Percentiles rank a stretch among this genome's conserved stretches.
These are phyloP conservation scores for Tuber melanosporum DNA, from an alignment of 495 filamentous ascomycete species.

Conservation along the genomic window DNA sequence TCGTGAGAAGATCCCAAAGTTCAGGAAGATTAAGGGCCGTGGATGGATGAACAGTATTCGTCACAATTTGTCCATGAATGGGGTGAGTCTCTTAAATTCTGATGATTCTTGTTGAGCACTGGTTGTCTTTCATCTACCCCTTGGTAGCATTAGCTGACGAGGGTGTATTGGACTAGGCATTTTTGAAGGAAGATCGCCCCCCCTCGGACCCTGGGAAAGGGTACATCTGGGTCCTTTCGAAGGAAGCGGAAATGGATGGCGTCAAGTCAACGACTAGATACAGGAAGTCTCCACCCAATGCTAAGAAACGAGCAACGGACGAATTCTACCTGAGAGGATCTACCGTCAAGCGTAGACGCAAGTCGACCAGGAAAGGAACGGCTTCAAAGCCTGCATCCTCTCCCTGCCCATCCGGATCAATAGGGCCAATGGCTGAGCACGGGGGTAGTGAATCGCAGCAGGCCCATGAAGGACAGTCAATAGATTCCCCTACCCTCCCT, in stretches of 20 bases:
- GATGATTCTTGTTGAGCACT: not conserved
- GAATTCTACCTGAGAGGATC: slow-evolving; percentile 17
- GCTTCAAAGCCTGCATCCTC: slow-evolving; percentile 10
- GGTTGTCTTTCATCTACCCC: not conserved
- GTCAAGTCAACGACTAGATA: slow-evolving; percentile 72
- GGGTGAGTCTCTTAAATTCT: slow-evolving; percentile 52
- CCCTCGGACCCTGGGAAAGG: slow-evolving; percentile 22
- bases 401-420: slow-evolving; percentile 4
- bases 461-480: not conserved
- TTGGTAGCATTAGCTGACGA: not conserved
- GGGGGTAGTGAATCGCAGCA: not conserved
- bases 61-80: slow-evolving; percentile 96
- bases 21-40: slow-evolving; percentile 54
- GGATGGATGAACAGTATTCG: slow-evolving; percentile 98
- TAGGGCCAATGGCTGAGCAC: not conserved
- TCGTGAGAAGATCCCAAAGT: slow-evolving; percentile 69
- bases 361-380: slow-evolving; percentile 30
- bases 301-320: slow-evolving; percentile 23
- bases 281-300: slow-evolving; percentile 43
- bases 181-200: slow-evolving; percentile 35
- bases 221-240: slow-evolving; percentile 57
- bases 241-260: slow-evolving; percentile 54
- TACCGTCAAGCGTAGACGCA: slow-evolving; percentile 24
- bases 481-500: not conserved
- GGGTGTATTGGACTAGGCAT: slow-evolving; percentile 27